Percentiles rank a stretch among this genome's conserved stretches.
phyloP scores from a whole-genome alignment of 306 rosid genomes.

The Castanea sativa region DNA sequence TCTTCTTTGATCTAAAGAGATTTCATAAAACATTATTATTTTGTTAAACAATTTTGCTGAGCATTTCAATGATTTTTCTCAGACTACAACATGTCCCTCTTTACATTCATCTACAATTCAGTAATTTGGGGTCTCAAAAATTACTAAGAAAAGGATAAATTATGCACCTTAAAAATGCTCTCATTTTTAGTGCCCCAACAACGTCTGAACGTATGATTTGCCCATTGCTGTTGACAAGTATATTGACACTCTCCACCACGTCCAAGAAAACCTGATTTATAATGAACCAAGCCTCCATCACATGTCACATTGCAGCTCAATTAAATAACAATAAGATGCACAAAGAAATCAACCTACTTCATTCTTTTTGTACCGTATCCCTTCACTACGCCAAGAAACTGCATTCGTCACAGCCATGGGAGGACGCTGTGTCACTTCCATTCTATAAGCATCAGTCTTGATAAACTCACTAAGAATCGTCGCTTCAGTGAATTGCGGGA shows the following conservation, averaged over 20 bases:
- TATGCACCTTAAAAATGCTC: conserved; percentile 52
- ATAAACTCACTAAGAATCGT: conserved; percentile 95
- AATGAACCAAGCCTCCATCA: neutral
- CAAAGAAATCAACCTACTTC: conserved; percentile 49
- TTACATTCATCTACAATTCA: too few relatives aligned
- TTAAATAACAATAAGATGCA: neutral
- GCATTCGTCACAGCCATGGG: conserved; percentile 99
- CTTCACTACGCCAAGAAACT: conserved; percentile 99
- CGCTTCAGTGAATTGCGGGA: conserved; percentile 95
- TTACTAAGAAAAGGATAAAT: neutral
- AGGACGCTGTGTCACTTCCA: conserved; percentile 97
- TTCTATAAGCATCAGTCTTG: conserved; percentile 97
- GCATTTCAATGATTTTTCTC: neutral
- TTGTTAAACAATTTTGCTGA: too few relatives aligned
- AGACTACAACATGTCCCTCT: neutral
- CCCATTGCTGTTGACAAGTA: conserved; percentile 97
- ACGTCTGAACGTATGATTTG: conserved; percentile 96
- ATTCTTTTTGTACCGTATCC: conserved; percentile 90
- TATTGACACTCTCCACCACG: conserved; percentile 99
- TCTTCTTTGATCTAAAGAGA: too few relatives aligned
- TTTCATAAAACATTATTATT: too few relatives aligned
- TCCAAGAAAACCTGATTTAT: conserved; percentile 86
- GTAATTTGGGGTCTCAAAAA: neutral
- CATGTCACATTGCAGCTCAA: neutral
- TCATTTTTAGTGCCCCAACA: conserved; percentile 98